These are phyloP conservation scores for Cystobasidium tubakii DNA, from an alignment of 768 basidiomycete species.

Conservation along the genomic window DNA sequence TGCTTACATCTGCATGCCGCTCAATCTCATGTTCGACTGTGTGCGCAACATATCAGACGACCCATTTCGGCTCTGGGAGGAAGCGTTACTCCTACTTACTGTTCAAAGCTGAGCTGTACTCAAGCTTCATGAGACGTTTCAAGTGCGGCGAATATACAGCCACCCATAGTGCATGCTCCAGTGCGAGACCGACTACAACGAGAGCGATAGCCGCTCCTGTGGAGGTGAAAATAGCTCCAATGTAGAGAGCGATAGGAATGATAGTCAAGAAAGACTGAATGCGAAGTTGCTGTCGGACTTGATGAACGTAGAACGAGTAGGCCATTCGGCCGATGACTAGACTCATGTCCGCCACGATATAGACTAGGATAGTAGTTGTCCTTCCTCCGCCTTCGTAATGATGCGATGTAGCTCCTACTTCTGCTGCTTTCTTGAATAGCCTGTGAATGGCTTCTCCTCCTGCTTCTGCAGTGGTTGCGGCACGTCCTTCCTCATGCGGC, in stretches of 20 bases:
- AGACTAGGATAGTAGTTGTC: constrained; percentile 4
- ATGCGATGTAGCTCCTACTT: background rate
- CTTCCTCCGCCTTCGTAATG: constrained; percentile 7
- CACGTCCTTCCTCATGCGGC: background rate
- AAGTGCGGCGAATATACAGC: constrained; percentile 1
- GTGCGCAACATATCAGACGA: background rate
- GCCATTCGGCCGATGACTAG: constrained; percentile 2
- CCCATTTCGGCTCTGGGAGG: background rate
- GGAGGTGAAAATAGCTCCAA: constrained; percentile 6
- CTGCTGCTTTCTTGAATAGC: background rate
- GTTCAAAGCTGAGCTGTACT: constrained; percentile 5
- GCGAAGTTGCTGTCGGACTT: background rate
- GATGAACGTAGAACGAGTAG: constrained; percentile 18
- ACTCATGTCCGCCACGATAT: constrained; percentile 12
- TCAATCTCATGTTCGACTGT: constrained; percentile 15
- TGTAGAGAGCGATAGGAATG: constrained; percentile 3
- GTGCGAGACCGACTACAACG: constrained; percentile 4
- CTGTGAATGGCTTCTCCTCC: background rate
- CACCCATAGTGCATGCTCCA: background rate
- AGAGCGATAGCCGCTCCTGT: constrained; percentile 1
- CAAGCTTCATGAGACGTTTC: background rate
- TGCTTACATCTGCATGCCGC: constrained; percentile 8
- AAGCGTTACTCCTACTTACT: background rate
- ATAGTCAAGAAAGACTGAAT: background rate
- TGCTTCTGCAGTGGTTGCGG: background rate